A percentile compares a stretch with the other conserved stretches of the same genome.
phyloP scores from a whole-genome alignment of 2,329 filamentous ascomycete genomes.

The Aspergillus aculeatinus region DNA sequence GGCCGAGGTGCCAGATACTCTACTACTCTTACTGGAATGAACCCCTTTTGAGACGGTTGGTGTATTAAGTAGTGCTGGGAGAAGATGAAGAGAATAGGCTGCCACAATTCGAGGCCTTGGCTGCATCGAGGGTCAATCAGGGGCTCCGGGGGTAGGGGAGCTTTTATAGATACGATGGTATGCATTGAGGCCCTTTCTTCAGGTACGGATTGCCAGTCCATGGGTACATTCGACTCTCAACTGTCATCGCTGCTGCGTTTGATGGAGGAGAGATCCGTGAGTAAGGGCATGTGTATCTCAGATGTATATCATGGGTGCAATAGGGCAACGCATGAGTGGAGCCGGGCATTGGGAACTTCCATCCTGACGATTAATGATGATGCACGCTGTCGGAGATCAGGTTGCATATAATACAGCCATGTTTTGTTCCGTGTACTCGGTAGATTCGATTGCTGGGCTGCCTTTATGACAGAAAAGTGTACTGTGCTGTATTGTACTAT shows the following conservation, averaged over 20 bases:
- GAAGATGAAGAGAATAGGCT: background rate
- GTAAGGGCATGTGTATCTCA: no score
- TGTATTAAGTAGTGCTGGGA: background rate
- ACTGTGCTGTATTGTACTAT: background rate
- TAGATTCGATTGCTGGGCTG: no score
- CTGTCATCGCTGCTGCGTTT: no score
- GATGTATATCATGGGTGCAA: background rate
- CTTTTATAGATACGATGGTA: no score
- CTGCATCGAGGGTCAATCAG: background rate
- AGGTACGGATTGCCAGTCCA: background rate
- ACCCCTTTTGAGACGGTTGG: background rate
- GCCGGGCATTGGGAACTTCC: background rate
- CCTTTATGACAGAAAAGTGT: no score
- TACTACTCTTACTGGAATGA: background rate
- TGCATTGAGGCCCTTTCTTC: background rate
- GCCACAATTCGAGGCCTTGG: background rate
- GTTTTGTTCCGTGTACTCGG: no score
- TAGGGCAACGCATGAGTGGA: background rate
- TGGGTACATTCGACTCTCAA: no score
- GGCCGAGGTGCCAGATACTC: no score
- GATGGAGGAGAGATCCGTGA: no score
- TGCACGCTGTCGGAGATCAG: background rate
- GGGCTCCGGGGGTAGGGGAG: background rate
- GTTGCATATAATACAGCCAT: background rate
- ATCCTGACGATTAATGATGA: background rate